These are phyloP conservation scores for Zymoseptoria passerinii DNA, from an alignment of 2,329 filamentous ascomycete species.

Conservation along the genomic window DNA sequence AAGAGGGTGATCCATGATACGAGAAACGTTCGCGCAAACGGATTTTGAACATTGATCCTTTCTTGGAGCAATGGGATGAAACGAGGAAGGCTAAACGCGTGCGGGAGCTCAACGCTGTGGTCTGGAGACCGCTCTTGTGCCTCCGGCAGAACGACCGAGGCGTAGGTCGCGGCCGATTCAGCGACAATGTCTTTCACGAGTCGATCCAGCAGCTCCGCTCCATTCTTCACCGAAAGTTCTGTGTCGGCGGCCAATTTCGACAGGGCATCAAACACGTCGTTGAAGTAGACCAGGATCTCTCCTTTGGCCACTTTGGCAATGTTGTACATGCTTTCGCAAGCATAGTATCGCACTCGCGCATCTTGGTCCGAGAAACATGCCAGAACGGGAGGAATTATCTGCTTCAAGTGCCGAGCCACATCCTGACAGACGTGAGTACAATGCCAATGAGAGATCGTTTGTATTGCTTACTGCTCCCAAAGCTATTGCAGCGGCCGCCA, in stretches of 20 bases:
- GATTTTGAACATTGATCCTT: constrained; percentile 86
- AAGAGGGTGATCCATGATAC: constrained; percentile 93
- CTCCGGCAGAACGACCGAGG: constrained; percentile 65
- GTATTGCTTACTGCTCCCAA: constrained; percentile 66
- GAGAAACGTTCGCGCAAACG: constrained; percentile 88
- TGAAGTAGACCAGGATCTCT: constrained; percentile 94
- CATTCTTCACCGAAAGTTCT: constrained; percentile 95
- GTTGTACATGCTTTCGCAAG: constrained; percentile 99
- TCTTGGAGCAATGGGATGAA: constrained; percentile 94
- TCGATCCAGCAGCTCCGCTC: constrained; percentile 87
- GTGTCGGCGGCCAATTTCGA: constrained; percentile 96
- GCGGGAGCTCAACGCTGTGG: constrained; percentile 51
- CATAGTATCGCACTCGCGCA: constrained; percentile 93
- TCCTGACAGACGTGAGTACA: constrained; percentile 49
- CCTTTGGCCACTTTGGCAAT: constrained; percentile 99
- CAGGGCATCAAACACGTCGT: constrained; percentile 93
- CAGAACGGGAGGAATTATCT: constrained; percentile 91
- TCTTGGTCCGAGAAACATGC: constrained; percentile 98
- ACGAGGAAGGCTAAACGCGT: constrained; percentile 79
- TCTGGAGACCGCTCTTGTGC: constrained; percentile 30
- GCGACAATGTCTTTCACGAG: constrained; percentile 94
- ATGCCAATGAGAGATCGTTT: neutral
- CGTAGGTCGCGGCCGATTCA: constrained; percentile 88
- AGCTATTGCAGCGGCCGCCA: constrained; percentile 92
- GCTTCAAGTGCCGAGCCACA: constrained; percentile 80